phyloP scores from a whole-genome alignment of 805 yeast genomes.

The Wickerhamiella lipophila region DNA sequence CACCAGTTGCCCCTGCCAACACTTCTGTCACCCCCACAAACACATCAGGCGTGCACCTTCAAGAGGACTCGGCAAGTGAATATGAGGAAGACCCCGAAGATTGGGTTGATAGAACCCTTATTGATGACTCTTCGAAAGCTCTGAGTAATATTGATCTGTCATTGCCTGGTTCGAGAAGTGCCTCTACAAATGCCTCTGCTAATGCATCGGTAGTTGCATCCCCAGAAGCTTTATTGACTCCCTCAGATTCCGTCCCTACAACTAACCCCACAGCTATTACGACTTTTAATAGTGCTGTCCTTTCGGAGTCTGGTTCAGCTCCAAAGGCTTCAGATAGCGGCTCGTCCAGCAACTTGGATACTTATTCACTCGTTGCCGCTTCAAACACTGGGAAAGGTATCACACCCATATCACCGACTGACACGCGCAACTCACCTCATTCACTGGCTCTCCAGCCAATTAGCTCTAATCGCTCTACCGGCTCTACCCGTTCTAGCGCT shows the following conservation, averaged over 20 bases:
- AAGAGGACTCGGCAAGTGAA: conserved; percentile 7
- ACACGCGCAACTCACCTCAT: not conserved
- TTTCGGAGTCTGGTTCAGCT: no score
- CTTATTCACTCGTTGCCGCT: not conserved
- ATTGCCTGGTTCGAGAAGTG: not conserved
- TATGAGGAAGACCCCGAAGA: conserved; percentile 8
- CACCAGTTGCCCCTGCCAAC: not conserved
- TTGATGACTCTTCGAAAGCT: not conserved
- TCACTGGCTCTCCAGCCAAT: not conserved
- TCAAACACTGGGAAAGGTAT: not conserved
- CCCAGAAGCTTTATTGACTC: not conserved
- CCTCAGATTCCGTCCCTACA: not conserved
- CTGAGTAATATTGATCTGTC: not conserved
- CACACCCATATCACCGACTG: not conserved
- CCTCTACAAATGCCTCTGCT: not conserved
- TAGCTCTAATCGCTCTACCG: not conserved
- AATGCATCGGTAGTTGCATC: not conserved
- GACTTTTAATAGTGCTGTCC: no score
- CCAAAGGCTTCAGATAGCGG: not conserved
- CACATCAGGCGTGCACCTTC: not conserved
- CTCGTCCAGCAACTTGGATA: not conserved
- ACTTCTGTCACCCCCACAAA: not conserved
- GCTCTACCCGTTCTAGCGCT: not conserved
- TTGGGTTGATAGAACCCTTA: not conserved
- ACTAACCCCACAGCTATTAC: no score